Percentiles rank a stretch among this genome's conserved stretches.
These are phyloP conservation scores for Rhodocollybia butyracea DNA, from an alignment of 768 basidiomycete species.

Conservation along the genomic window DNA sequence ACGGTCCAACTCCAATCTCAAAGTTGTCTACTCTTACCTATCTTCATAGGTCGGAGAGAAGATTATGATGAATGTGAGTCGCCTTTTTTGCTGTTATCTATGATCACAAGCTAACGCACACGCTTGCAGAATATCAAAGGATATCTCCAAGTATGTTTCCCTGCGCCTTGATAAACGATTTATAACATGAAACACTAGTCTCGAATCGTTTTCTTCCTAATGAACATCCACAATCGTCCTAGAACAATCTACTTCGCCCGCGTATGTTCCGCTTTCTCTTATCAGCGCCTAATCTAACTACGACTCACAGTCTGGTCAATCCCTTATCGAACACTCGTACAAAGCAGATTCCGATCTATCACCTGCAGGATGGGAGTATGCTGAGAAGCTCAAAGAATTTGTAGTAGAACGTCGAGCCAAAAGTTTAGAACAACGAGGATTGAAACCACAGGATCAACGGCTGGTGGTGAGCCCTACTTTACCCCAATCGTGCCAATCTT, in stretches of 20 bases:
- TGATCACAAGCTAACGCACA: neutral
- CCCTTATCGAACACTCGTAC: conserved; percentile 96
- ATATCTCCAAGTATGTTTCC: conserved; percentile 69
- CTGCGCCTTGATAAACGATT: conserved; percentile 4
- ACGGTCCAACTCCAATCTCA: conserved; percentile 16
- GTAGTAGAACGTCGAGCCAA: conserved; percentile 81
- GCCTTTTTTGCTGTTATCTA: too few species aligned
- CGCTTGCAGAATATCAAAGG: conserved; percentile 70
- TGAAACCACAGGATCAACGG: conserved; percentile 55
- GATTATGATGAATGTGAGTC: conserved; percentile 86
- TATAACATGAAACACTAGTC: conserved; percentile 48
- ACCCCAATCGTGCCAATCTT: neutral
- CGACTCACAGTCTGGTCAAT: conserved; percentile 86
- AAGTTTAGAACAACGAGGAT: conserved; percentile 67
- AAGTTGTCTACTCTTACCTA: neutral
- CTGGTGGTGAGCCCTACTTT: conserved; percentile 52
- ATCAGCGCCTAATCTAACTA: neutral
- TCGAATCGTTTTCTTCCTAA: conserved; percentile 95
- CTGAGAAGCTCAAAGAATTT: conserved; percentile 85
- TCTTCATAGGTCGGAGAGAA: conserved; percentile 80
- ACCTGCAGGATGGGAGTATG: conserved; percentile 93
- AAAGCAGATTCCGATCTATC: conserved; percentile 98
- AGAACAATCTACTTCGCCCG: conserved; percentile 96
- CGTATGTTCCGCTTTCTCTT: conserved; percentile 41
- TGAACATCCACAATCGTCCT: conserved; percentile 97